phyloP scores from a whole-genome alignment of 768 basidiomycete genomes.

The Macrolepiota albuminosa region DNA sequence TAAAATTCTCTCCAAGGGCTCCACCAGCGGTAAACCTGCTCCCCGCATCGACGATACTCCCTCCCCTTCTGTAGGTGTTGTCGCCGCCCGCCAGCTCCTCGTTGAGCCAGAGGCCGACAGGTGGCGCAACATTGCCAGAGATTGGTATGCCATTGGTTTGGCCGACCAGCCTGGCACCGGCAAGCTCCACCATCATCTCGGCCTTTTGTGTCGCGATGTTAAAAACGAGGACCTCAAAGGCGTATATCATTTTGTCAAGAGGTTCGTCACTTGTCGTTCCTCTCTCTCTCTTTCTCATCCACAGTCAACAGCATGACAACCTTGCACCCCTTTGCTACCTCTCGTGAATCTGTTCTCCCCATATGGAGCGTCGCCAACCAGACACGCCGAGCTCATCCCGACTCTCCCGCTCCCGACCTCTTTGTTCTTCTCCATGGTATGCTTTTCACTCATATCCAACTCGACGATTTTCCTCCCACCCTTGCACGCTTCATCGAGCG shows the following conservation, averaged over 20 bases:
- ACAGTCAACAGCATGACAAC: slow-evolving; percentile 73
- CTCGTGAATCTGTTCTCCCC: slow-evolving; percentile 84
- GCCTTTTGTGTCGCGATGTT: slow-evolving; percentile 78
- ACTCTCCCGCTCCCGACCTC: slow-evolving; percentile 65
- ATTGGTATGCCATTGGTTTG: slow-evolving; percentile 90
- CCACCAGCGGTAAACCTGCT: slow-evolving; percentile 43
- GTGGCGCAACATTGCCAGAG: slow-evolving; percentile 84
- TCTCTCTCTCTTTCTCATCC: not conserved
- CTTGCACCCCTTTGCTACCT: slow-evolving; percentile 79
- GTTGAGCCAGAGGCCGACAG: slow-evolving; percentile 89
- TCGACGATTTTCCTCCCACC: slow-evolving; percentile 84
- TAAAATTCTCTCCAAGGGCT: slow-evolving; percentile 15
- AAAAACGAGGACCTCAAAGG: slow-evolving; percentile 79
- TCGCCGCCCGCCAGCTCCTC: slow-evolving; percentile 76
- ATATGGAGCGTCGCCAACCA: slow-evolving; percentile 82
- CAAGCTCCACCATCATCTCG: slow-evolving; percentile 91
- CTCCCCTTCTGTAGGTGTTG: slow-evolving; percentile 78
- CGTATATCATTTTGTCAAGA: slow-evolving; percentile 93
- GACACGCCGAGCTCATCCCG: slow-evolving; percentile 68
- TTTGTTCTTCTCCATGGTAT: slow-evolving; percentile 95
- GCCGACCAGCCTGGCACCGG: slow-evolving; percentile 91
- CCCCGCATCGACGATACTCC: slow-evolving; percentile 61
- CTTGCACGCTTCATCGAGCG: slow-evolving; percentile 86
- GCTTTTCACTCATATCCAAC: slow-evolving; percentile 92
- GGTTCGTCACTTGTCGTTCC: slow-evolving; percentile 43